Base-by-base conservation (phyloP, 352 stramenopile genomes). In the Phytophthora melonis region DNA sequence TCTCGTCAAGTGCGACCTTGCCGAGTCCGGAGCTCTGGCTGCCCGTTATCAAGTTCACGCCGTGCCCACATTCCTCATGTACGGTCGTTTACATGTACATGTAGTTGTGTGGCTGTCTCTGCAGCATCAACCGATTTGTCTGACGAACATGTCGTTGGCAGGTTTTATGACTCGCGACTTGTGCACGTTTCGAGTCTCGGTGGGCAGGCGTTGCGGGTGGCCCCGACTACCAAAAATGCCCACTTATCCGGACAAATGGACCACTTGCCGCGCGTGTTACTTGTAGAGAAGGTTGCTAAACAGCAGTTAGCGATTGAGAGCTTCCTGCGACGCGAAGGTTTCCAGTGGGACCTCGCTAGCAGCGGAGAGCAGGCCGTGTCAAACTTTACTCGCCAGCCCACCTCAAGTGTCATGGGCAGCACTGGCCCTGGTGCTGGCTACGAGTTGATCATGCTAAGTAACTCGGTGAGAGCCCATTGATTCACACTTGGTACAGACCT, bases 21-120 rank as follows among this genome's bases (percentile, higher is more conserved):
- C 84, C 18, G 86, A 93, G 60, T 93, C 77, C 5, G 66, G 80
- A 32, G 47, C 77, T 43, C 67, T 95, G 9, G 75, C 82, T 5
- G 72, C 94, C 54, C 83, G 86, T 18, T 97, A 84, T 58, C 78
- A 82, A 16, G 86, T 97, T 73, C 83, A 84, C 65, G 87, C 90
- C 1, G 63, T 86, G 2, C 90, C 90, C 27, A 93, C 88, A 2
- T 95, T 92, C 50, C 81, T 97, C 49, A 79, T 93, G 81, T 96
- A 80, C 18, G 74, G 43, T 43, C 11, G 18, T 19, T 11, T 56
- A 30, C 27, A 30, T 30, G 27, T 30, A 30, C 0, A 30, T 5
- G 27, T 30, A 23, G 23, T 41, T 23, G 32, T 64, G 19, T 55
- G 19, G 11, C 32, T 14, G 1, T 57, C 14, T 53, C 16, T 18